Conservation (phyloP, 257 asterid species). For the Catharanthus roseus region DNA sequence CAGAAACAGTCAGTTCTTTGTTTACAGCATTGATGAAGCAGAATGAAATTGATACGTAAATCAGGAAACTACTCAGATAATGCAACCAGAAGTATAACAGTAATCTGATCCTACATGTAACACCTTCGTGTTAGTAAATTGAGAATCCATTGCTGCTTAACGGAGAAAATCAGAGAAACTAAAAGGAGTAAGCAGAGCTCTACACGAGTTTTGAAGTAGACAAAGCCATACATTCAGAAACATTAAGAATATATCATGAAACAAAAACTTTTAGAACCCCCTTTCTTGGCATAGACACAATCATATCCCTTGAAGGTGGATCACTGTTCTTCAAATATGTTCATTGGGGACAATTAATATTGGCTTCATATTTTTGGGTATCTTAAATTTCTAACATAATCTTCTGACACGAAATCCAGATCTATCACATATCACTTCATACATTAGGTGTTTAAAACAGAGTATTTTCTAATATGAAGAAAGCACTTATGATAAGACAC, state of each 20-base stretch:
- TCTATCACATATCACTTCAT: too few relatives aligned
- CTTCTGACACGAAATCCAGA: neutral
- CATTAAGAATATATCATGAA: neutral
- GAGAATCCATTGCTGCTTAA: neutral
- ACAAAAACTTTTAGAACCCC: neutral
- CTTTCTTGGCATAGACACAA: neutral
- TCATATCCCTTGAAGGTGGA: neutral
- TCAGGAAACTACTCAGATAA: neutral
- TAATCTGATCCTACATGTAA: neutral
- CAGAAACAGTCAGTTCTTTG: neutral
- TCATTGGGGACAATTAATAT: neutral
- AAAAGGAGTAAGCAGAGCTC: neutral
- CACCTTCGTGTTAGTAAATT: neutral
- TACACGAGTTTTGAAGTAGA: neutral
- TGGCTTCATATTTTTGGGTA: neutral
- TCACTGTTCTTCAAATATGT: neutral
- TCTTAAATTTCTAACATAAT: neutral
- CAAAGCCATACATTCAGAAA: neutral
- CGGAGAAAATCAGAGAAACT: neutral
- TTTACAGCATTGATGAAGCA: neutral
- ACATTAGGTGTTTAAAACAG: neutral
- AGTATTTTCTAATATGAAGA: neutral
- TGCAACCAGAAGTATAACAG: neutral
- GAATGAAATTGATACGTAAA: neutral
- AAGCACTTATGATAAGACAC: neutral